Evolutionary conservation across 2,329 filamentous ascomycete species (phyloP).

Genomic region (Cladosporium halotolerans): DNA sequence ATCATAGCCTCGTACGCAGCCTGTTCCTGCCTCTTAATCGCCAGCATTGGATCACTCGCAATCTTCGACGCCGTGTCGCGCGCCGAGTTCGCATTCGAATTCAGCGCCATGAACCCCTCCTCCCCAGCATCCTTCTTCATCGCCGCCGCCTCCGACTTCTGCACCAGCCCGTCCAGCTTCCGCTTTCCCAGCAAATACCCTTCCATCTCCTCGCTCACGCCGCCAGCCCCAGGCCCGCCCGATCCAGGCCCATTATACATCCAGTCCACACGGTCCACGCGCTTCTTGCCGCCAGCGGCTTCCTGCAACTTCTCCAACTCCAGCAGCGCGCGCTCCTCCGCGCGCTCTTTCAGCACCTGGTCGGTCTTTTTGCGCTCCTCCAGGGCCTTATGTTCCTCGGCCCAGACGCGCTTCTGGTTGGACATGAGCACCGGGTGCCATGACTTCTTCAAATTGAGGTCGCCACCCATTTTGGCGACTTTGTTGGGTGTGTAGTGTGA

Average conservation of each 20-base stretch:
- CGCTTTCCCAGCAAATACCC: conserved; percentile 89
- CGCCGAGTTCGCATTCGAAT: conserved; percentile 58
- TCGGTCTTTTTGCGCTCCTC: conserved; percentile 93
- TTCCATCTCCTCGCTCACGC: conserved; percentile 74
- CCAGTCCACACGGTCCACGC: conserved; percentile 85
- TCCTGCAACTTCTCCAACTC: conserved; percentile 88
- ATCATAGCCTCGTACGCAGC: conserved; percentile 56
- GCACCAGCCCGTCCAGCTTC: conserved; percentile 78
- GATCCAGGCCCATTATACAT: conserved; percentile 88
- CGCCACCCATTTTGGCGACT: conserved; percentile 71
- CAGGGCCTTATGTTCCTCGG: conserved; percentile 85
- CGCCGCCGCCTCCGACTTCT: conserved; percentile 73
- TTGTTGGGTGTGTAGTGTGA: not conserved
- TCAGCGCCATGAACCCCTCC: conserved; percentile 52
- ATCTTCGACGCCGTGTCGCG: conserved; percentile 82
- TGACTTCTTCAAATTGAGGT: conserved; percentile 86
- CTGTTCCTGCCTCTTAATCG: conserved; percentile 82
- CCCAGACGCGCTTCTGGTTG: conserved; percentile 87
- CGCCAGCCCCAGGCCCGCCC: conserved; percentile 64
- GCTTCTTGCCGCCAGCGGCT: conserved; percentile 74
- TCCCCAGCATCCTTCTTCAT: conserved; percentile 59
- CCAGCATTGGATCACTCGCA: conserved; percentile 80
- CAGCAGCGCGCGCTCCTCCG: conserved; percentile 87
- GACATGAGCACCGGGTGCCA: conserved; percentile 88
- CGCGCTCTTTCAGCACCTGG: conserved; percentile 84